Evolutionary conservation across 192 early-diverging fungal species (phyloP).

Genomic region (Entomortierella lignicola): DNA sequence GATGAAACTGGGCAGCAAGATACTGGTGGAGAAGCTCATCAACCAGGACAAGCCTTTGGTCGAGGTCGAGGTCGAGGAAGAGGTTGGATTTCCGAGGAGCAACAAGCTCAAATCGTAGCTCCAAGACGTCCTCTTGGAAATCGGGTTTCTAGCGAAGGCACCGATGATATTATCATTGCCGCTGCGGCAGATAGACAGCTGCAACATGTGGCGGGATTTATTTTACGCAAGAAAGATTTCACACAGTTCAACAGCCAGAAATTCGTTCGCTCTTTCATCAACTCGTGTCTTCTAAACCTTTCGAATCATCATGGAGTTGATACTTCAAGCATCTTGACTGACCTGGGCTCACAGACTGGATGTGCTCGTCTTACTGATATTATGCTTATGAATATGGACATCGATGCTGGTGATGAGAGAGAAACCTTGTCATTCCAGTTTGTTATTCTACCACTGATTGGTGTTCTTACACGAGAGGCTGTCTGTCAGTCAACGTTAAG

Average conservation of each 20-base stretch:
- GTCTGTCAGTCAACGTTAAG: conserved; percentile 48
- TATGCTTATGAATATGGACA: conserved; percentile 23
- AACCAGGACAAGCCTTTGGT: too few relatives aligned
- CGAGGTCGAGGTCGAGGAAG: neutral
- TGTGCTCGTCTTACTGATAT: conserved; percentile 36
- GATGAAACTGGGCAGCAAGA: too few relatives aligned
- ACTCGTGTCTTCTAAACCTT: conserved; percentile 44
- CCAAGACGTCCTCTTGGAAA: neutral
- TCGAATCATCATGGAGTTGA: conserved; percentile 48
- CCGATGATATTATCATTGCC: conserved; percentile 35
- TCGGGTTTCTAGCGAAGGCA: conserved; percentile 36
- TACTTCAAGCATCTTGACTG: conserved; percentile 30
- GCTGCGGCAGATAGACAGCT: neutral
- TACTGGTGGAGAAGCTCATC: too few relatives aligned
- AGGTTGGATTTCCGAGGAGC: conserved; percentile 2
- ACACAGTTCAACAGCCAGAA: neutral
- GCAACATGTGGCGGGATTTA: conserved; percentile 5
- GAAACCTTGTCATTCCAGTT: conserved; percentile 48
- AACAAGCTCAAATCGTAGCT: conserved; percentile 10
- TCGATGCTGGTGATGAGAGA: conserved; percentile 23
- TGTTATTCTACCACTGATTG: conserved; percentile 54
- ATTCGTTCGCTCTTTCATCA: conserved; percentile 21
- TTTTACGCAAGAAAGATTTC: conserved; percentile 12
- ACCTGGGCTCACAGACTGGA: conserved; percentile 15
- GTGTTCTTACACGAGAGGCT: conserved; percentile 44